These are phyloP conservation scores for Asterella californica DNA, from an alignment of 225 moss, liverwort and hornwort species.

Conservation along the genomic window DNA sequence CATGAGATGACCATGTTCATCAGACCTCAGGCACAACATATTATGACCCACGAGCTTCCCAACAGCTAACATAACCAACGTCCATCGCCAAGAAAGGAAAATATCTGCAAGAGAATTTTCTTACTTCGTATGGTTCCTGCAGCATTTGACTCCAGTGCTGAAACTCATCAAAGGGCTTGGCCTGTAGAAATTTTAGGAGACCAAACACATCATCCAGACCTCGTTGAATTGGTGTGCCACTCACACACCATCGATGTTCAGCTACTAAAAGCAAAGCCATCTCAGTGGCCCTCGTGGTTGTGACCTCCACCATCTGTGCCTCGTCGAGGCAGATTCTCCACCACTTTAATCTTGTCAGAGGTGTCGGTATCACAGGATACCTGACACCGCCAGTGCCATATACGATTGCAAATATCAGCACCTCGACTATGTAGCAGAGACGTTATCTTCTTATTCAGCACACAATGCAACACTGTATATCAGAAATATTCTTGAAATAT, in stretches of 20 bases:
- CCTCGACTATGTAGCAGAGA: neutral
- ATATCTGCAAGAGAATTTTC: neutral
- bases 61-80: neutral
- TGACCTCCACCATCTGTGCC: conserved; percentile 97
- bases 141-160: conserved; percentile 68
- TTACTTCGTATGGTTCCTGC: conserved; percentile 91
- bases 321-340: conserved; percentile 99
- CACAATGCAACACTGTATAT: neutral
- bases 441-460: neutral
- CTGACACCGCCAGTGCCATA: conserved; percentile 27
- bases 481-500: too few relatives aligned
- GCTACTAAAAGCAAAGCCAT: conserved; percentile 84
- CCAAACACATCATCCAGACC: conserved; percentile 93
- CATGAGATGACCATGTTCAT: neutral
- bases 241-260: conserved; percentile 89
- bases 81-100: neutral
- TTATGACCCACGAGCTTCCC: neutral
- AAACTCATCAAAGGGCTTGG: conserved; percentile 75
- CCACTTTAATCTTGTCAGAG: conserved; percentile 81
- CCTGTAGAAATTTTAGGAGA: conserved; percentile 73
- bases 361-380: conserved; percentile 87
- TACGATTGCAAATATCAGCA: conserved; percentile 2
- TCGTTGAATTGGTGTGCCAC: conserved; percentile 93
- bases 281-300: conserved; percentile 66
- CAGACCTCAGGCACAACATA: neutral